A percentile compares a stretch with the other conserved stretches of the same genome.
These are phyloP conservation scores for Cladosporium velox DNA, from an alignment of 2,329 filamentous ascomycete genomes.

Conservation along the genomic window DNA sequence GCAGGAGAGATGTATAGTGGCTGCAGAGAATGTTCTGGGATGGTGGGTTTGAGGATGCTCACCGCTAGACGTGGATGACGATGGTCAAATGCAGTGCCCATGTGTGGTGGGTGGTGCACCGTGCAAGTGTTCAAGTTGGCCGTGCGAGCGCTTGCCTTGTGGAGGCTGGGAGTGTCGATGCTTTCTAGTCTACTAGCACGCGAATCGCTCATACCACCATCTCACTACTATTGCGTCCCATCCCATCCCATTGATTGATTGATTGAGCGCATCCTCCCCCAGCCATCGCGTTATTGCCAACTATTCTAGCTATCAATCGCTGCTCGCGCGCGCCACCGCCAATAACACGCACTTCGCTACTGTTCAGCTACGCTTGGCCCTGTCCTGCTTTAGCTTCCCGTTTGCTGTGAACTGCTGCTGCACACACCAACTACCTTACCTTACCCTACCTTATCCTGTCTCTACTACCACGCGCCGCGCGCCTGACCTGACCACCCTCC, in stretches of 20 bases:
- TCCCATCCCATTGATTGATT: neutral
- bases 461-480: slow-evolving; percentile 1
- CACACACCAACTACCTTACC: neutral
- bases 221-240: neutral
- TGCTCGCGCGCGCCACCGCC: slow-evolving; percentile 2
- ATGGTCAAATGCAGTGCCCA: neutral
- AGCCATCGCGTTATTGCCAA: neutral
- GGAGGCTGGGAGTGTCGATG: neutral
- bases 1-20: neutral
- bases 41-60: neutral
- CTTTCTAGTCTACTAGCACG: neutral
- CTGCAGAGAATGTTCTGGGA: neutral
- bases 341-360: slow-evolving; percentile 1
- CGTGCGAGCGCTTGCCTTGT: too few species aligned
- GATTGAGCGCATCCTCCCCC: neutral
- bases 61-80: neutral
- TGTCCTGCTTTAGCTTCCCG: slow-evolving; percentile 7
- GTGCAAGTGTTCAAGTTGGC: neutral
- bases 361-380: neutral
- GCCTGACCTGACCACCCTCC: neutral
- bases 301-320: neutral
- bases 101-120: neutral
- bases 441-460: neutral
- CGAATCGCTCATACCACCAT: neutral
- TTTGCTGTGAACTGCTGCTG: slow-evolving; percentile 1